Percentiles rank a stretch among this genome's conserved stretches.
These are phyloP conservation scores for Cocos nucifera DNA, from an alignment of 176 grass and related monocot genomes.

Conservation along the genomic window DNA sequence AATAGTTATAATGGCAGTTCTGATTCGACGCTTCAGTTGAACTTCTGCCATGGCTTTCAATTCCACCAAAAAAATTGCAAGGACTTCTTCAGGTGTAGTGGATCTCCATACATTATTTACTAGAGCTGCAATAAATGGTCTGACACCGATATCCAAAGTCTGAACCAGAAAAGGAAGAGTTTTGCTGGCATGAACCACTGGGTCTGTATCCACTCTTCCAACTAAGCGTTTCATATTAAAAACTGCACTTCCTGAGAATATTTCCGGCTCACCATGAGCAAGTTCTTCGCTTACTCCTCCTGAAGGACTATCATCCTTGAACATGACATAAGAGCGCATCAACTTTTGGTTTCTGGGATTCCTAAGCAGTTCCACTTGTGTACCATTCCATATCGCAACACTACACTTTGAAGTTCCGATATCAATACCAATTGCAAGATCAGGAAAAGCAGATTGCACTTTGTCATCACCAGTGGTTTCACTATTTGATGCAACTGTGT, in stretches of 20 bases:
- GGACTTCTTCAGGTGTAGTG: slow-evolving; percentile 64
- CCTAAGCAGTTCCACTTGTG: slow-evolving; percentile 49
- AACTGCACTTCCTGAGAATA: slow-evolving; percentile 73
- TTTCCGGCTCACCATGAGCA: slow-evolving; percentile 36
- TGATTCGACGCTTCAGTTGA: slow-evolving; percentile 46
- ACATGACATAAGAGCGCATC: slow-evolving; percentile 71
- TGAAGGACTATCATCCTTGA: slow-evolving; percentile 57
- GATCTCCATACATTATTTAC: slow-evolving; percentile 66
- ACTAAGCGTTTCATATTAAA: slow-evolving; percentile 68
- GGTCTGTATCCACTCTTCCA: slow-evolving; percentile 57
- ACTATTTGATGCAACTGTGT: slow-evolving; percentile 52
- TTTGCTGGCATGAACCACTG: slow-evolving; percentile 67
- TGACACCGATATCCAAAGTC: slow-evolving; percentile 52
- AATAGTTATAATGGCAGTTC: slow-evolving; percentile 56
- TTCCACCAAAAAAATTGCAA: slow-evolving; percentile 56
- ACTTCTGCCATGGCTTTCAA: slow-evolving; percentile 55
- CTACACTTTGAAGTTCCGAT: slow-evolving; percentile 67
- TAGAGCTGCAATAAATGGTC: slow-evolving; percentile 58
- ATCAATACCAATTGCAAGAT: slow-evolving; percentile 63
- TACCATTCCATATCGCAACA: slow-evolving; percentile 58
- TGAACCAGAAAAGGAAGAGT: slow-evolving; percentile 61
- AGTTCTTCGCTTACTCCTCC: slow-evolving; percentile 38
- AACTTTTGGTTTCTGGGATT: slow-evolving; percentile 59
- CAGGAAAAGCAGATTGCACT: slow-evolving; percentile 31
- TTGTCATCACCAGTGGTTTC: slow-evolving; percentile 53